Evolutionary conservation across 257 asterid genomes (phyloP), one percentile per base, ranked within the genome.

Genomic region (Plantago major): DNA sequence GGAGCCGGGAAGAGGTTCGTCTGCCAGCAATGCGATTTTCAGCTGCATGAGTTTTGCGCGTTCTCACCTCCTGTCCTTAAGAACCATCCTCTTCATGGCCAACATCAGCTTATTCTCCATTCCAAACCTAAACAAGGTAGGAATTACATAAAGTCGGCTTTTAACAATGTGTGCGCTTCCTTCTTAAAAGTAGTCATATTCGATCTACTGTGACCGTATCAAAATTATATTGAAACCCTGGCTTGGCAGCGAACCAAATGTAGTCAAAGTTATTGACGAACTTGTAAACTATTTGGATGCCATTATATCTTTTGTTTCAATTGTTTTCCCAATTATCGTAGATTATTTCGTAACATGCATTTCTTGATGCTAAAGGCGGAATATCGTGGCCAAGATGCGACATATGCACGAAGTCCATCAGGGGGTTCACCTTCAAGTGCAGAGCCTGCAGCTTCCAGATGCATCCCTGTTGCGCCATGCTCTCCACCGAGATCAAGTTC

Each of bases 381-480:
- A 73, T 86, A 6, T 48, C 83, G 3, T 75, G 92, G 88, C 77
- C 95, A 15, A 81, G 79, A 75, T 89, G 97, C 60, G 89, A 84
- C 44, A 74, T 87, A 0, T 89, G 95, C 51, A 74, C 78, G 44
- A 89, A 79, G 70, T 79, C 95, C 5, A 47, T 75, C 28, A 87
- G 78, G 68, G 97, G 97, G 11, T 89, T 87, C 50, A 72, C 82
- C 63, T 89, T 66, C 74, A 51, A 95, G 75, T 89, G 97, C 83
- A 66, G 84, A 60, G 88, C 90, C 1, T 89, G 97, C 74, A 81
- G 69, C 58, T 89, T 89, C 84, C 94, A 86, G 76, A 87, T 89
- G 88, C 97, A 89, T 76, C 97, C 97, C 0, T 82, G 95, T 65
- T 89, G 97, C 42, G 95, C 94, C 61, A 82, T 74, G 92, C 84